phyloP scores from a whole-genome alignment of 179 eudicot species.

The Actinidia arguta region DNA sequence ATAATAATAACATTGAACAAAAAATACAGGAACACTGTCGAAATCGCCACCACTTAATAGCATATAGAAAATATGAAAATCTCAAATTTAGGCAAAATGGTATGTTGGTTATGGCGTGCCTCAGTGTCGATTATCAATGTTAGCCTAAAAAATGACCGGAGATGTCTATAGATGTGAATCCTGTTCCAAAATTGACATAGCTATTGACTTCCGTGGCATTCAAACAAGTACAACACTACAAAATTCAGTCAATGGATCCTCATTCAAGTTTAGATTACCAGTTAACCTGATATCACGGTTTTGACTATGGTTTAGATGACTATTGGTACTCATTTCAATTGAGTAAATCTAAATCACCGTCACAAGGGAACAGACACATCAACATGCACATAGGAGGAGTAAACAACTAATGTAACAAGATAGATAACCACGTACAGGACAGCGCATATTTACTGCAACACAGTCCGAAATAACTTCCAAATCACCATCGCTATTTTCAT shows the following conservation, averaged over 20 bases:
- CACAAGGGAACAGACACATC: not conserved
- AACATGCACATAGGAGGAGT: not conserved
- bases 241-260: not conserved
- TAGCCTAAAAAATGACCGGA: too few species aligned
- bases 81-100: too few species aligned
- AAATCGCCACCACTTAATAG: too few species aligned
- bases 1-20: too few species aligned
- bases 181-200: not conserved
- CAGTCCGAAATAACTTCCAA: slow-evolving; percentile 73
- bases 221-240: not conserved
- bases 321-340: not conserved
- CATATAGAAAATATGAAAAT: too few species aligned
- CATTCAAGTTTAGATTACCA: not conserved
- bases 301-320: not conserved
- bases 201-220: not conserved
- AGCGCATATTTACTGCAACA: slow-evolving; percentile 68
- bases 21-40: too few species aligned
- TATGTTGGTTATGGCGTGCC: not conserved
- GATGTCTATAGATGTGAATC: not conserved
- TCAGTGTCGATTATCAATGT: too few species aligned
- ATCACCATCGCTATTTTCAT: slow-evolving; percentile 75
- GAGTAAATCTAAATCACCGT: not conserved
- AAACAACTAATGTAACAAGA: not conserved
- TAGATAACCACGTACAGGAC: slow-evolving; percentile 62
- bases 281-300: not conserved